Percentiles rank a stretch among this genome's conserved stretches.
Conservation (phyloP, 768 basidiomycete genomes). For the Phaffia australis region DNA sequence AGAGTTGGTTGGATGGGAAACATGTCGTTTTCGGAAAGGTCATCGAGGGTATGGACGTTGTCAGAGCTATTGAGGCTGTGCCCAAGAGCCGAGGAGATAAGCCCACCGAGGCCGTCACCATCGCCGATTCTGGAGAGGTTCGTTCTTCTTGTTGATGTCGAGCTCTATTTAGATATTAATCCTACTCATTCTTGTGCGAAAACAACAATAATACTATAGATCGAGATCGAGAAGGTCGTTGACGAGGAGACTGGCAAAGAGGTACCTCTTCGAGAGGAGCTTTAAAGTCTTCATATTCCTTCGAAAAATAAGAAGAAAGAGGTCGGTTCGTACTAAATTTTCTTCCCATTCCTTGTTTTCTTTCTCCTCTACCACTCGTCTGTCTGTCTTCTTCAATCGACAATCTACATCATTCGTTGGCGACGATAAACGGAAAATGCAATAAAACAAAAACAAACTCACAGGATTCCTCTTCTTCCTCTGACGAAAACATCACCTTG, state of each 20-base stretch:
- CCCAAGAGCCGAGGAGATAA: slow-evolving; percentile 59
- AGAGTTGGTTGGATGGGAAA: slow-evolving; percentile 75
- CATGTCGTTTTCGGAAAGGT: slow-evolving; percentile 93
- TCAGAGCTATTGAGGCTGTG: slow-evolving; percentile 58
- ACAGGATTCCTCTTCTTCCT: too few species aligned
- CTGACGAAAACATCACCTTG: too few species aligned
- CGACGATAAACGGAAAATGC: too few species aligned
- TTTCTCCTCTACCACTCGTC: not conserved
- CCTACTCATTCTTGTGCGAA: slow-evolving; percentile 9
- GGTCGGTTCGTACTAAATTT: too few species aligned
- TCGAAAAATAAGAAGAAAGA: not conserved
- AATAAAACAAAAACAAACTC: too few species aligned
- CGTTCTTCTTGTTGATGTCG: not conserved
- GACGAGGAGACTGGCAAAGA: slow-evolving; percentile 53
- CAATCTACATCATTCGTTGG: too few species aligned
- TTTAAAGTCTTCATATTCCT: slow-evolving; percentile 45
- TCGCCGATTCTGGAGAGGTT: slow-evolving; percentile 82
- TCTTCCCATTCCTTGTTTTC: not conserved
- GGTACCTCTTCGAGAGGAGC: slow-evolving; percentile 92
- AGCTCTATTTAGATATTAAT: not conserved
- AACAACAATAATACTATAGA: slow-evolving; percentile 13
- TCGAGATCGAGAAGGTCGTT: slow-evolving; percentile 43
- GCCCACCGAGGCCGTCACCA: slow-evolving; percentile 64
- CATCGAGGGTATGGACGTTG: slow-evolving; percentile 71
- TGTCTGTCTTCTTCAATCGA: not conserved